A percentile compares a stretch with the other conserved stretches of the same genome.
These are phyloP conservation scores for Tardiomyces digboiensis DNA, from an alignment of 1,139 yeast species.

Conservation along the genomic window DNA sequence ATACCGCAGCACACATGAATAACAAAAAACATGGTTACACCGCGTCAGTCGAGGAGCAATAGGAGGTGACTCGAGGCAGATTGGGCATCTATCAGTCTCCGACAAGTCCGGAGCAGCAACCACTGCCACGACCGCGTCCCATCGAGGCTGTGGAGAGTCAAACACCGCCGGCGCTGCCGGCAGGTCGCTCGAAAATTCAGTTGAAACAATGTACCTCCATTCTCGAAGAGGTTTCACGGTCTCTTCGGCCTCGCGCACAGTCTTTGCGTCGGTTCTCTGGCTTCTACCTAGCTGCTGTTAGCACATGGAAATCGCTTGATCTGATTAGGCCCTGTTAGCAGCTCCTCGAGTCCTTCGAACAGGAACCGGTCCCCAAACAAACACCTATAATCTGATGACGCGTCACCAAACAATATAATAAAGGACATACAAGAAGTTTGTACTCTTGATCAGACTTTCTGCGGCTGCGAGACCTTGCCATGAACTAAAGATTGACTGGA, in stretches of 20 bases:
- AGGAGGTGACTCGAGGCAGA: constrained; percentile 4
- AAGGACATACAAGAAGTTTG: neutral
- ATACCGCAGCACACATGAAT: constrained; percentile 2
- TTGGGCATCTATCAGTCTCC: constrained; percentile 2
- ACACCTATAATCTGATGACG: no score
- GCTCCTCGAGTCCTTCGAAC: no score
- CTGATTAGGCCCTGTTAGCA: no score
- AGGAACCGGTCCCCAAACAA: no score
- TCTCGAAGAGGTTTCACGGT: constrained; percentile 1
- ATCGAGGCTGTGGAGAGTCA: neutral
- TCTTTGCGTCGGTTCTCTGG: neutral
- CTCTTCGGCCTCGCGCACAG: neutral
- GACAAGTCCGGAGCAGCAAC: neutral
- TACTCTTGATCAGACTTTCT: neutral
- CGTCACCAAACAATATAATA: neutral
- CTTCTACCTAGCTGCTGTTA: neutral
- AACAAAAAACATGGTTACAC: constrained; percentile 4
- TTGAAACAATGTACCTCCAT: neutral
- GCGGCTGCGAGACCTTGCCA: neutral
- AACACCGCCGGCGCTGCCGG: neutral
- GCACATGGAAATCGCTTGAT: no score
- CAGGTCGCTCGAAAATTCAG: neutral
- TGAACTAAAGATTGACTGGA: neutral
- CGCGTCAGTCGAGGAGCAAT: constrained; percentile 4
- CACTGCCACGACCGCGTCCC: neutral